A percentile compares a stretch with the other conserved stretches of the same genome.
Evolutionary conservation across 106 monocot species (phyloP).

Genomic region (Agapanthus africanus): DNA sequence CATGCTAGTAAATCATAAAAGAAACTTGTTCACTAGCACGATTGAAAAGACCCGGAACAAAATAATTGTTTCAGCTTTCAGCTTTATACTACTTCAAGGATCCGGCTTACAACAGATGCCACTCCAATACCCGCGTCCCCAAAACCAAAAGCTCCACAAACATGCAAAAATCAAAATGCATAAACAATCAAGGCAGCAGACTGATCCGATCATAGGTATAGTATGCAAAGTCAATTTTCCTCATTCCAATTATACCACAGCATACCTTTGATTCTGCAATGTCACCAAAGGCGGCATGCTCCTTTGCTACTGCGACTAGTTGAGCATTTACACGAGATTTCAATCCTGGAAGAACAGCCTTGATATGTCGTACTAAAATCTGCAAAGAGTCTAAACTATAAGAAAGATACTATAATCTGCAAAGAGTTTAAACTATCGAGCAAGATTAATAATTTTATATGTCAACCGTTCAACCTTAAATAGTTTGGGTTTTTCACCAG

Average conservation of each 20-base stretch:
- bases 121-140: neutral
- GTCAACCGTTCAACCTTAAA: neutral
- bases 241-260: neutral
- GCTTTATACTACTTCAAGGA: neutral
- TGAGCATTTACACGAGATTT: conserved; percentile 93
- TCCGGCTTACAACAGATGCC: neutral
- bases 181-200: neutral
- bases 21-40: neutral
- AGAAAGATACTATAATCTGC: neutral
- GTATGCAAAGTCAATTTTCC: neutral
- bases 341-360: conserved; percentile 75
- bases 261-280: conserved; percentile 84
- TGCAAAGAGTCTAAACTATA: conserved; percentile 23
- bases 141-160: neutral
- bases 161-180: neutral
- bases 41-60: neutral
- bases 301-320: conserved; percentile 82
- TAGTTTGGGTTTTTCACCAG: neutral
- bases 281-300: conserved; percentile 93
- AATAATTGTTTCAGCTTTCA: neutral
- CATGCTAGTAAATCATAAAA: too few relatives aligned
- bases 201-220: neutral
- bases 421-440: neutral
- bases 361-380: conserved; percentile 95
- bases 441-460: neutral